Evolutionary conservation across 768 basidiomycete genomes (phyloP), one percentile per base, ranked within the genome.

Genomic region (Phlebiopsis flavidoalba): DNA sequence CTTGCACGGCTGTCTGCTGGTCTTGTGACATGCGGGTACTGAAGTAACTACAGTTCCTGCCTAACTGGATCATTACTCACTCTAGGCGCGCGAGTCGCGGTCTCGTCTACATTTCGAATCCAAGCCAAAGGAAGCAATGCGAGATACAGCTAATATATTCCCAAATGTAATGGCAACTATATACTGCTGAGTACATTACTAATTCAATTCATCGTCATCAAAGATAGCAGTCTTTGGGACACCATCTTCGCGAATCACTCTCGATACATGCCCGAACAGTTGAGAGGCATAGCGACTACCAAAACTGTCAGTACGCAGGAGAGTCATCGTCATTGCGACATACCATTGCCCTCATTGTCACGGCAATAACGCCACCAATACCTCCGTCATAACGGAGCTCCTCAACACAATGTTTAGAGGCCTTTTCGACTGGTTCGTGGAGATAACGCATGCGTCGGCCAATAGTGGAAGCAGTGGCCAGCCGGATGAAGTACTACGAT

Each of bases 221-320:
- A 93, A 93, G 56, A 93, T 90, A 11, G 90, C 91, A 0, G 87
- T 89, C 71, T 82, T 82, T 0, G 89, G 79, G 8, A 84, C 69
- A 10, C 90, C 91, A 60, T 93, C 88, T 63, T 78, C 75, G 48
- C 79, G 75, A 36, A 92, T 84, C 15, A 91, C 77, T 6, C 91
- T 91, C 91, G 81, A 69, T 91, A 93, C 91, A 93, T 93, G 8
- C 91, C 89, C 19, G 80, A 75, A 66, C 85, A 89, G 69, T 92
- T 93, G 63, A 93, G 69, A 6, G 88, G 83, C 76, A 89, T 82
- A 0, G 88, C 76, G 48, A 92, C 90, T 91, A 47, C 12, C 12
- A 45, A 1, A 63, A n/a, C 40, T 37, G 36, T 47, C 11, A 59
- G 31, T 17, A 45, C 1, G 19, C 22, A 53, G 58, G 33, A 48